Base-by-base conservation (phyloP, 208 protist genomes). In the Leishmania gerbilli region DNA sequence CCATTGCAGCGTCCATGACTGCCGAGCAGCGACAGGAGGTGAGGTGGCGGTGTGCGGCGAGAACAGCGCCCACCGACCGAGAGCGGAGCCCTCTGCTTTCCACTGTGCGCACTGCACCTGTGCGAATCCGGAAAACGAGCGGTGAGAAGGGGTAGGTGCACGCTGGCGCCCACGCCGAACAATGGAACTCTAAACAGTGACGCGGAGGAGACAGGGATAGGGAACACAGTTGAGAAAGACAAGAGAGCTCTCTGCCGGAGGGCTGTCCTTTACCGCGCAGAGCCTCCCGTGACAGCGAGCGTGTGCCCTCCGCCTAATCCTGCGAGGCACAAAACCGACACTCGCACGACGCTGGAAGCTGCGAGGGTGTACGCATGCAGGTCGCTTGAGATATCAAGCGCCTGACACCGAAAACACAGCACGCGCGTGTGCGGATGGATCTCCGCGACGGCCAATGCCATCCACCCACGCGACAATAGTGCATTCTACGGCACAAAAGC, bases 261-360 rank as follows among this genome's bases (percentile, higher is more conserved):
- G 0, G 0, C 1, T 13, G 0, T 21, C 51, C 4, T 7, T 0
- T 55, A 13, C 15, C 51, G 2, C 15, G 9, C 0, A 13, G 2
- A 55, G 51, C 15, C 17, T 21, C 51, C 51, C 17, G 2, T 55
- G 51, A 21, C 3, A 55, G 51, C 21, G 15, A 15, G 0, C 8
- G 5, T 55, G 15, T 21, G 15, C 15, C 49, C 2, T 55, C 51
- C 51, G 51, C 51, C 2, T 55, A 21, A 21, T 5, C 51, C 15
- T 13, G 15, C 9, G 51, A 55, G 4, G 15, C 17, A 21, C 51
- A 55, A 13, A 13, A 55, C 51, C 13, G 9, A 55, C 1, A 13
- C 51, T 21, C 17, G 6, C 15, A 55, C 17, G 15, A 62, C 24
- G 7, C 3, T 62, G 2, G 6, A 3, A 24, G 13, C 7, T 31